Evolutionary conservation across 2,329 filamentous ascomycete genomes (phyloP).

Genomic region (Pseudogymnoascus sp.): DNA sequence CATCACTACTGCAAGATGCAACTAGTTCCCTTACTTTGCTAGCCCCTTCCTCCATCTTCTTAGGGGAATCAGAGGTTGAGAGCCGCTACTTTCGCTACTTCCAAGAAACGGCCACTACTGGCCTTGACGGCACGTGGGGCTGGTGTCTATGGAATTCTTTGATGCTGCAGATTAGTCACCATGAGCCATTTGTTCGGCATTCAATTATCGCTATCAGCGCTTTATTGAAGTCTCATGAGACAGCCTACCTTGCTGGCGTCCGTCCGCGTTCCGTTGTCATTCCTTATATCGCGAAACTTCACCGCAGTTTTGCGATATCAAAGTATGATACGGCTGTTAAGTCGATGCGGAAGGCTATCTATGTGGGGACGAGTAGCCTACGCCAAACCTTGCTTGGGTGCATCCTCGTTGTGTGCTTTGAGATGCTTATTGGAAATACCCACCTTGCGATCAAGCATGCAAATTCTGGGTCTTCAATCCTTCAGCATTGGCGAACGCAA

Average conservation of each 20-base stretch:
- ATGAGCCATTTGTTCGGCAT: constrained; percentile 19
- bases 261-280: constrained; percentile 16
- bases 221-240: constrained; percentile 15
- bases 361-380: neutral
- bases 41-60: constrained; percentile 26
- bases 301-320: constrained; percentile 9
- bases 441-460: constrained; percentile 9
- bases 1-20: constrained; percentile 22
- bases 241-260: neutral
- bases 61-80: constrained; percentile 46
- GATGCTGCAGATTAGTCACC: constrained; percentile 17
- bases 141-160: constrained; percentile 18
- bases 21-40: constrained; percentile 23
- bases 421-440: constrained; percentile 12
- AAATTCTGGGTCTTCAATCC: constrained; percentile 7
- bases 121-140: constrained; percentile 59
- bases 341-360: constrained; percentile 4
- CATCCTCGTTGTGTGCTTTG: constrained; percentile 22
- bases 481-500: constrained; percentile 4
- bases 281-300: constrained; percentile 19
- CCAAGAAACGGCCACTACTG: constrained; percentile 48
- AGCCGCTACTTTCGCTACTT: constrained; percentile 55
- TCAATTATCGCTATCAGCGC: constrained; percentile 21
- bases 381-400: constrained; percentile 12
- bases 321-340: constrained; percentile 10